Conservation (phyloP, 148 eudicot species). For the Camellia sinensis region DNA sequence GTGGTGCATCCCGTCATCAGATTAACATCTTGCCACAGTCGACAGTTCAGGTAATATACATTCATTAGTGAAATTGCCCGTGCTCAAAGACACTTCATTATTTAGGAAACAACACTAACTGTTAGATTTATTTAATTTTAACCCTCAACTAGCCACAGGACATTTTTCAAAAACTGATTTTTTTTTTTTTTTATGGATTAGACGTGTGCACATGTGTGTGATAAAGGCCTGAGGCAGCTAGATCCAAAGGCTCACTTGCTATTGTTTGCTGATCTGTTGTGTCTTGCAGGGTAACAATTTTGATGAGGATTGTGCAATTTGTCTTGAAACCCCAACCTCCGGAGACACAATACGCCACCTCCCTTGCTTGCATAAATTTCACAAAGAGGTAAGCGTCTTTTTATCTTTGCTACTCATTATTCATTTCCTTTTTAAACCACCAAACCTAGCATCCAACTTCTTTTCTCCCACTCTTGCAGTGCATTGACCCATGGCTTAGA, state of each 20-base stretch:
- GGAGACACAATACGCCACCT: constrained; percentile 92
- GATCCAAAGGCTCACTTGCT: too few species aligned
- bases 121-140: too few species aligned
- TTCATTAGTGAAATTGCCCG: neutral
- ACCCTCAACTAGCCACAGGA: too few species aligned
- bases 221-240: neutral
- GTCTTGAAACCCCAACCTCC: constrained; percentile 74
- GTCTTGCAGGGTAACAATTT: constrained; percentile 48
- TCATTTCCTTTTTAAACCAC: neutral
- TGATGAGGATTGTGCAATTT: constrained; percentile 75
- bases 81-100: too few species aligned
- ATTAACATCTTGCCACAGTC: constrained; percentile 73
- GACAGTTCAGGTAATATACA: constrained; percentile 55
- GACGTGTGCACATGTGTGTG: neutral
- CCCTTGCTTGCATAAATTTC: constrained; percentile 96
- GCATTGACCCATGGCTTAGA: constrained; percentile 96
- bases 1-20: constrained; percentile 62
- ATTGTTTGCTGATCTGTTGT: constrained; percentile 1
- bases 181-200: neutral
- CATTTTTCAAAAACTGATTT: too few species aligned
- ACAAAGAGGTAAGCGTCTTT: constrained; percentile 68
- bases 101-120: too few species aligned
- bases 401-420: neutral
- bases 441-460: neutral
- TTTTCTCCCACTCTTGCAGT: constrained; percentile 43